Base-by-base conservation (phyloP, 257 asterid genomes). In the Solanum stenotomum region DNA sequence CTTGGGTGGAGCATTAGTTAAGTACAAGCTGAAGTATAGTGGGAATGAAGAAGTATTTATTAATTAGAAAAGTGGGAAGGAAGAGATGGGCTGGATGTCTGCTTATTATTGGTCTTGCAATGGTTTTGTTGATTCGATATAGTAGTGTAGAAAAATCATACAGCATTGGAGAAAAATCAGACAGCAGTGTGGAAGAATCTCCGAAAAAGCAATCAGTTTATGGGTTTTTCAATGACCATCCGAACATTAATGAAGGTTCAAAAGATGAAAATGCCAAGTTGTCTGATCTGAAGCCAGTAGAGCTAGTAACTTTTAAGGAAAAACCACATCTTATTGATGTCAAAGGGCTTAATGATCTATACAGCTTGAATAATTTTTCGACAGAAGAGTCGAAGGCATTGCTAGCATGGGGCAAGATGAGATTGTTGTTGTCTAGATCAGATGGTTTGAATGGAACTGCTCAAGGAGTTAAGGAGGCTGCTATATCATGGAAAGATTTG, bases 361-460 rank as follows among this genome's bases (percentile, higher is more conserved):
- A 93, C 76, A 86, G 85, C 86, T 90, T 93, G 87, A 92, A 89
- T 85, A 95, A 94, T 75, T 31, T 94, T 88, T 93, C 94, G 5
- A 81, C 34, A 59, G 88, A 88, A 70, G 94, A 89, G 79, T 90
- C 94, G 27, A 81, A 89, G 78, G 90, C 94, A 31, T 70, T 97
- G 91, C 94, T 91, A 20, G 95, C 88, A 9, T 96, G 98, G 98
- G 59, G 84, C 25, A 90, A 92, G 71, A 92, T 97, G 98, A 93
- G 94, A 76, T 88, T 87, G 29, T 81, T 96, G 68, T 93, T 96
- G 49, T 92, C 98, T 31, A 91, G 98, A 89, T 93, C 99, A 29
- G 99, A 97, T 91, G 97, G 96, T 33, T 92, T 97, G 92, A 96
- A 98, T 56, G 94, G 94, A 88, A 97, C 98, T 16, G 91, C 92